phyloP scores from a whole-genome alignment of 768 basidiomycete genomes.

The Cantharellus cinnabarinus region DNA sequence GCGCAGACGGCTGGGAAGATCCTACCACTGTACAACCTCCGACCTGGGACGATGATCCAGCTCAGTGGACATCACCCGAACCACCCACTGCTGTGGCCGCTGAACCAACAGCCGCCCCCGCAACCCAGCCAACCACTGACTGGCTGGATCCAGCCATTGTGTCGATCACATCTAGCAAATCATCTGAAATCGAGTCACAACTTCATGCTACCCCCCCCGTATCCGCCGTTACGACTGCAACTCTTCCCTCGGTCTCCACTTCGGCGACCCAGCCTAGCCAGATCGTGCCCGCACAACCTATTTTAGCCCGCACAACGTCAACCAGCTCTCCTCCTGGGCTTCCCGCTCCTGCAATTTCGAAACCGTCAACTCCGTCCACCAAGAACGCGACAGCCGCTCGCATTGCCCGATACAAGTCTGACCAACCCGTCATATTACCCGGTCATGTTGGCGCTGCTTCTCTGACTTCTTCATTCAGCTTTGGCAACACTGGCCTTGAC shows the following conservation, averaged over 20 bases:
- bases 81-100: background rate
- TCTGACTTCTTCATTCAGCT: background rate
- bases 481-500: constrained; percentile 25
- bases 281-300: background rate
- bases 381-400: constrained; percentile 33
- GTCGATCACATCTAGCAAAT: constrained; percentile 10
- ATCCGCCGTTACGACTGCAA: constrained; percentile 13
- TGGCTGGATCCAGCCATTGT: constrained; percentile 6
- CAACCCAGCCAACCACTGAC: constrained; percentile 5
- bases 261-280: constrained; percentile 21
- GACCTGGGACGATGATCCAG: constrained; percentile 48
- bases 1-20: constrained; percentile 38
- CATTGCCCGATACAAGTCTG: constrained; percentile 43
- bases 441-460: background rate
- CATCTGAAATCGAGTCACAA: too few relatives aligned
- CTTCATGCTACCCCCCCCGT: constrained; percentile 6
- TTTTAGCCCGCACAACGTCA: background rate
- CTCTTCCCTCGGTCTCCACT: constrained; percentile 11
- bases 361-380: constrained; percentile 24
- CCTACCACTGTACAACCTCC: constrained; percentile 48
- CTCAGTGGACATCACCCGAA: constrained; percentile 10
- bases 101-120: background rate
- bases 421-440: constrained; percentile 70
- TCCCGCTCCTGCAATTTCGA: constrained; percentile 17
- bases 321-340: constrained; percentile 16